These are phyloP conservation scores for Kwoniella newhampshirensis DNA, from an alignment of 768 basidiomycete species.

Conservation along the genomic window DNA sequence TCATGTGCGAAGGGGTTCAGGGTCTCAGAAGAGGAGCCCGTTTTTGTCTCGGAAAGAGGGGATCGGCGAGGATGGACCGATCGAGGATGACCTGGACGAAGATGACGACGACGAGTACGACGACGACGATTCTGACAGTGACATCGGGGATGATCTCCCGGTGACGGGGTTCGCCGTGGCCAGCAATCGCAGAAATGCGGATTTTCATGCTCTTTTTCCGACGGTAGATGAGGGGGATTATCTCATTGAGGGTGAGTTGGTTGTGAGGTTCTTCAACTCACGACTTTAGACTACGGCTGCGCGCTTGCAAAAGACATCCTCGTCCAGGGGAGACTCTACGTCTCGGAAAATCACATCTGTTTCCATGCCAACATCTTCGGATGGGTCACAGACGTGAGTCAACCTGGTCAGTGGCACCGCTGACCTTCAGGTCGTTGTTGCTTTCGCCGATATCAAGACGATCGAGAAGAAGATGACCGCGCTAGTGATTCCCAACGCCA, in stretches of 20 bases:
- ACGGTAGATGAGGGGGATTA: conserved; percentile 91
- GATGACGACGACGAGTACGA: conserved; percentile 46
- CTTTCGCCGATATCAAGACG: conserved; percentile 78
- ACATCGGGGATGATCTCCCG: conserved; percentile 71
- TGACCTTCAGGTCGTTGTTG: conserved; percentile 68
- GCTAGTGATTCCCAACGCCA: conserved; percentile 94
- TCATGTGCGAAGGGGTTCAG: conserved; percentile 6
- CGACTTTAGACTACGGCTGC: conserved; percentile 83
- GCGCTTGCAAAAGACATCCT: conserved; percentile 94
- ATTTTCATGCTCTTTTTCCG: conserved; percentile 92
- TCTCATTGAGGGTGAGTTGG: conserved; percentile 82
- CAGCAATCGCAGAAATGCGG: conserved; percentile 86
- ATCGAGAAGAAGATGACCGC: conserved; percentile 98
- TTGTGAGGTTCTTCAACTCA: conserved; percentile 1
- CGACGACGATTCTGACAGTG: conserved; percentile 54
- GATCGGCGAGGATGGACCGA: conserved; percentile 18
- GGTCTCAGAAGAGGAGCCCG: conserved; percentile 23
- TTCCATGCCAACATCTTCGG: conserved; percentile 99
- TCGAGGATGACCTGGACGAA: conserved; percentile 15
- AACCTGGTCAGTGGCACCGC: background rate
- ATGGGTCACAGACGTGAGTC: conserved; percentile 91
- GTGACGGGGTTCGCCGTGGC: conserved; percentile 97
- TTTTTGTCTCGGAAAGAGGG: conserved; percentile 16
- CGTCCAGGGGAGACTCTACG: conserved; percentile 91
- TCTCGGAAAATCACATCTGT: conserved; percentile 98